A percentile compares a stretch with the other conserved stretches of the same genome.
Evolutionary conservation across 257 asterid species (phyloP).

Genomic region (Solanum clarkiae): DNA sequence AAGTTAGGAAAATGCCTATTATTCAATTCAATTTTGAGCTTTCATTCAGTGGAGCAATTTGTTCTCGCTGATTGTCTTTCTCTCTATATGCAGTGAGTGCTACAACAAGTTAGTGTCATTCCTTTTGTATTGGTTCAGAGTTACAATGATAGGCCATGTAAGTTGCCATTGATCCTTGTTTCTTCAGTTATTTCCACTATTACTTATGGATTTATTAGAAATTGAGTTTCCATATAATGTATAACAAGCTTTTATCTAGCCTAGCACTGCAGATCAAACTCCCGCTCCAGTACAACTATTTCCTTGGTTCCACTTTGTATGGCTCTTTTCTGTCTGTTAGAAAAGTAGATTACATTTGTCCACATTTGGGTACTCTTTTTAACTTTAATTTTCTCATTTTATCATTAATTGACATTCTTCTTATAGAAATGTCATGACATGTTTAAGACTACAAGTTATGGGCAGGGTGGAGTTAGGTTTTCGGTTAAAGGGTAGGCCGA

Average conservation of each 20-base stretch:
- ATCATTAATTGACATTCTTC: background rate
- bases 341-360: background rate
- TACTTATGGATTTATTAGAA: background rate
- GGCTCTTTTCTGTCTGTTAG: background rate
- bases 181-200: background rate
- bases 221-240: background rate
- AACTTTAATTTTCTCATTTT: background rate
- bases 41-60: background rate
- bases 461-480: background rate
- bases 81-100: conserved; percentile 56
- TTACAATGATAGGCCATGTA: conserved; percentile 64
- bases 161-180: conserved; percentile 10
- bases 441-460: background rate
- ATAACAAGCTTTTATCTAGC: background rate
- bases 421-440: background rate
- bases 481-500: background rate
- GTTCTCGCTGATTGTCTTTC: background rate
- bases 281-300: background rate
- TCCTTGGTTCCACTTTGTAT: background rate
- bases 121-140: conserved; percentile 88
- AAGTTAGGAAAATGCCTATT: background rate
- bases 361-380: background rate
- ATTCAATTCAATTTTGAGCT: background rate
- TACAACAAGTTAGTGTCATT: conserved; percentile 67
- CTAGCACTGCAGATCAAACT: background rate